These are phyloP conservation scores for Taphrina sp. DNA, from an alignment of 1,139 yeast species.

Conservation along the genomic window DNA sequence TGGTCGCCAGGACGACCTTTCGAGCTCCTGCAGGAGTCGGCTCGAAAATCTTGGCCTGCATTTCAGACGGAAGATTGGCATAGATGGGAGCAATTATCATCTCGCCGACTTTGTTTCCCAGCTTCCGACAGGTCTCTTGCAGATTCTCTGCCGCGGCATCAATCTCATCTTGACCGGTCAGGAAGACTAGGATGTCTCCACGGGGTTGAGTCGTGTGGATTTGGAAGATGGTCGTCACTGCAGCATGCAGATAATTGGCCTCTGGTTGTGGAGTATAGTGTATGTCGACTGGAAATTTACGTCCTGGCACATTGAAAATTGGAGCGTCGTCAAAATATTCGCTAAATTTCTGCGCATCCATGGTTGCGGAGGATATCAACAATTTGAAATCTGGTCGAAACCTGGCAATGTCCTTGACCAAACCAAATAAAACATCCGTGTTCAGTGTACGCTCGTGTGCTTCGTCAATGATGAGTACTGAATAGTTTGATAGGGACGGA, in stretches of 20 bases:
- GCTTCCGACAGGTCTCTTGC: constrained; percentile 59
- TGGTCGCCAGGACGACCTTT: constrained; percentile 74
- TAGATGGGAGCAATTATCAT: constrained; percentile 83
- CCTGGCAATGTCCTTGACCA: constrained; percentile 67
- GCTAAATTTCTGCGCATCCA: constrained; percentile 85
- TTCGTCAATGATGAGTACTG: constrained; percentile 90
- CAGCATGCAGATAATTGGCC: constrained; percentile 84
- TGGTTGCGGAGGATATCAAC: constrained; percentile 88
- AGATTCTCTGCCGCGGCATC: constrained; percentile 74
- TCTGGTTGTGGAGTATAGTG: constrained; percentile 85
- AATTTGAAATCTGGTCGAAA: constrained; percentile 68
- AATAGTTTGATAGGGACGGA: constrained; percentile 64
- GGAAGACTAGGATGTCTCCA: constrained; percentile 75
- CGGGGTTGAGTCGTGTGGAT: constrained; percentile 65
- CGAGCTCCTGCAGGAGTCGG: constrained; percentile 70
- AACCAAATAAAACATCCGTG: constrained; percentile 85
- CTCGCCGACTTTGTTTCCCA: constrained; percentile 62
- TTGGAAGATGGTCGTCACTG: constrained; percentile 76
- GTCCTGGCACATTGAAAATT: constrained; percentile 72
- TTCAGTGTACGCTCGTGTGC: constrained; percentile 93
- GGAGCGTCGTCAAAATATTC: constrained; percentile 76
- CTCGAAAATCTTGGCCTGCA: constrained; percentile 70
- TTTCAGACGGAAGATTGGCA: constrained; percentile 70
- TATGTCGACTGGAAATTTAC: constrained; percentile 83
- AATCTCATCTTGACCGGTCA: constrained; percentile 90